These are phyloP conservation scores for Phytophthora melonis DNA, from an alignment of 352 stramenopile species.

Conservation along the genomic window DNA sequence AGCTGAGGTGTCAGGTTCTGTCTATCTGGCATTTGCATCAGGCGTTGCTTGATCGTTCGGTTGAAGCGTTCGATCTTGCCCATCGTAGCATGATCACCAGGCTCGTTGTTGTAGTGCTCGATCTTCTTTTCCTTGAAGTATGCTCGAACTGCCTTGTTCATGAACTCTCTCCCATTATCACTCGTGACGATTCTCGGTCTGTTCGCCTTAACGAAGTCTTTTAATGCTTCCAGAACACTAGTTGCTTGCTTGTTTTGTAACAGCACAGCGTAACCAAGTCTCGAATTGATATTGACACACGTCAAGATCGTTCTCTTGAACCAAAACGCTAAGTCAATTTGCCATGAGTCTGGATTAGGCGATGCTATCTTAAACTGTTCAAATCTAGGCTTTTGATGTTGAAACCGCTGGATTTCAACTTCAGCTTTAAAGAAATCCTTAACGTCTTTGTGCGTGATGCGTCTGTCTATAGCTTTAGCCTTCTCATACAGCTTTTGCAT, in stretches of 20 bases:
- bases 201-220: conserved; percentile 17
- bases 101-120: conserved; percentile 34
- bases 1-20: neutral
- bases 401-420: conserved; percentile 25
- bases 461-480: too few species aligned
- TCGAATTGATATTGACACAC: conserved; percentile 39
- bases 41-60: conserved; percentile 28
- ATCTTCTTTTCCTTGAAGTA: conserved; percentile 22
- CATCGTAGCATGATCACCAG: conserved; percentile 33
- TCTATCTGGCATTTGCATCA: conserved; percentile 20
- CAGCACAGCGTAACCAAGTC: conserved; percentile 27
- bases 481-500: too few species aligned
- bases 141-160: conserved; percentile 13
- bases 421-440: conserved; percentile 17
- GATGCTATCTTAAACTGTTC: conserved; percentile 26
- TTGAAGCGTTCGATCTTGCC: conserved; percentile 41
- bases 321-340: conserved; percentile 32
- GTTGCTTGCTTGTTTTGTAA: conserved; percentile 17
- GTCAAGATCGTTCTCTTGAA: conserved; percentile 13
- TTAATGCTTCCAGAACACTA: conserved; percentile 18
- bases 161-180: conserved; percentile 35
- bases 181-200: conserved; percentile 24
- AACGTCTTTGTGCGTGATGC: conserved; percentile 20
- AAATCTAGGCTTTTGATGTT: conserved; percentile 16
- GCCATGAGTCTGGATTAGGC: conserved; percentile 27